A percentile compares a stretch with the other conserved stretches of the same genome.
These are phyloP conservation scores for Cryoendolithus antarcticus DNA, from an alignment of 2,329 filamentous ascomycete species.

Conservation along the genomic window DNA sequence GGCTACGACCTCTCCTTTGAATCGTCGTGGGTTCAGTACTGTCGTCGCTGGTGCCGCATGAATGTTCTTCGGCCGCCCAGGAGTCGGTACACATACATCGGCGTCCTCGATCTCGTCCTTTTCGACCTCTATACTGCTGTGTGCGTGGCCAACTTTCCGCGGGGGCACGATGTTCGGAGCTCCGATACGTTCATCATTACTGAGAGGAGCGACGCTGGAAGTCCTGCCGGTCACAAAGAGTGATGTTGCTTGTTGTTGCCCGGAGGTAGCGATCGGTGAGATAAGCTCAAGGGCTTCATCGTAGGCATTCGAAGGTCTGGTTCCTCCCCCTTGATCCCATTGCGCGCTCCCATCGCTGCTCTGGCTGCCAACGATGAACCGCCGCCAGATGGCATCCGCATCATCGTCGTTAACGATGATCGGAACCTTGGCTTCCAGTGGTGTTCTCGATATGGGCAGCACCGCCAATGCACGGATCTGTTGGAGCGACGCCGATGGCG, in stretches of 20 bases:
- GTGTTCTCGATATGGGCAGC: background rate
- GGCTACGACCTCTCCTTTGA: background rate
- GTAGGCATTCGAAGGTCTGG: conserved; percentile 5
- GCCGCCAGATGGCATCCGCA: conserved; percentile 15
- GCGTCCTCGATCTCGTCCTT: background rate
- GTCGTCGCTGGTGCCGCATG: background rate
- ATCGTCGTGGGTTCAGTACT: background rate
- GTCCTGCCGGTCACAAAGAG: background rate
- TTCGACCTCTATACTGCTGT: background rate
- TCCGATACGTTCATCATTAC: background rate
- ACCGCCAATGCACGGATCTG: conserved; percentile 2
- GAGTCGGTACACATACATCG: background rate
- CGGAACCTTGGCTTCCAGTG: background rate
- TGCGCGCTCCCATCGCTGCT: conserved; percentile 5
- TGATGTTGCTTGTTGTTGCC: background rate
- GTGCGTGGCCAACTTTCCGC: too few species aligned
- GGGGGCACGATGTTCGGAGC: too few species aligned
- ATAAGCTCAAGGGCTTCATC: conserved; percentile 8
- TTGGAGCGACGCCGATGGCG: conserved; percentile 5
- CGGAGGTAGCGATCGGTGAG: conserved; percentile 5
- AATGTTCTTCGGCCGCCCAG: background rate
- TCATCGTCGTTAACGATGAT: background rate
- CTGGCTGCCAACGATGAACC: conserved; percentile 13
- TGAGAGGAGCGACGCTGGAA: background rate
- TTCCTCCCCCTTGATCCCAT: background rate